Percentiles rank a stretch among this genome's conserved stretches.
These are phyloP conservation scores for Halophytophthora batemanensis DNA, from an alignment of 352 stramenopile species.

Conservation along the genomic window DNA sequence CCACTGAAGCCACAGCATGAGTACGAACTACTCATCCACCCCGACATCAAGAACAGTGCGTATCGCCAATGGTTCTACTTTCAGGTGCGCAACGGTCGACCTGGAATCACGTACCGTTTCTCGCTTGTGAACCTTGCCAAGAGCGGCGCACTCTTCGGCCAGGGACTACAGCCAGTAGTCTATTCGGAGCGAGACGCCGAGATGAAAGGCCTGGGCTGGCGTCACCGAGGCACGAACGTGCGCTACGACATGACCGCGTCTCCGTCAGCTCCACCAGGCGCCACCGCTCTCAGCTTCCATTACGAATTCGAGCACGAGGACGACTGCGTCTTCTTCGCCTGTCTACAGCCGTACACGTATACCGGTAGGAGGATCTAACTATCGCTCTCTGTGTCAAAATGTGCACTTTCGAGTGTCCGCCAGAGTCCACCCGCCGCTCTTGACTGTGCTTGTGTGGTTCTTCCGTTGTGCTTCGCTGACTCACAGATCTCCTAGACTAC, in stretches of 20 bases:
- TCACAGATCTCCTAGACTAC: conserved; percentile 68
- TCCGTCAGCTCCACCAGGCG: conserved; percentile 30
- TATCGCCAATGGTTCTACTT: conserved; percentile 93
- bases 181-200: conserved; percentile 63
- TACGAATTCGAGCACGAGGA: conserved; percentile 64
- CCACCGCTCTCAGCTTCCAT: conserved; percentile 65
- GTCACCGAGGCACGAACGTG: conserved; percentile 54
- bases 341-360: conserved; percentile 87
- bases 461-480: not conserved
- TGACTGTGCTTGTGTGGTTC: not conserved
- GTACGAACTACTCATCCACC: conserved; percentile 72
- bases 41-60: conserved; percentile 78
- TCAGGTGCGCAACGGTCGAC: conserved; percentile 55
- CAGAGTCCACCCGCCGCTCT: not conserved
- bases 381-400: not conserved
- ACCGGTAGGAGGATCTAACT: conserved; percentile 34
- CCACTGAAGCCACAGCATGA: conserved; percentile 35
- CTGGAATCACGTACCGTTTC: conserved; percentile 61
- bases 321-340: conserved; percentile 82
- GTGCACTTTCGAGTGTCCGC: not conserved
- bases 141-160: conserved; percentile 73
- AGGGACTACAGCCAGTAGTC: conserved; percentile 76
- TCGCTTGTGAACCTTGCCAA: conserved; percentile 82
- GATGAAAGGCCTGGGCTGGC: conserved; percentile 48
- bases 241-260: conserved; percentile 52